phyloP scores from a whole-genome alignment of 306 rosid species.

The Comarum palustre region DNA sequence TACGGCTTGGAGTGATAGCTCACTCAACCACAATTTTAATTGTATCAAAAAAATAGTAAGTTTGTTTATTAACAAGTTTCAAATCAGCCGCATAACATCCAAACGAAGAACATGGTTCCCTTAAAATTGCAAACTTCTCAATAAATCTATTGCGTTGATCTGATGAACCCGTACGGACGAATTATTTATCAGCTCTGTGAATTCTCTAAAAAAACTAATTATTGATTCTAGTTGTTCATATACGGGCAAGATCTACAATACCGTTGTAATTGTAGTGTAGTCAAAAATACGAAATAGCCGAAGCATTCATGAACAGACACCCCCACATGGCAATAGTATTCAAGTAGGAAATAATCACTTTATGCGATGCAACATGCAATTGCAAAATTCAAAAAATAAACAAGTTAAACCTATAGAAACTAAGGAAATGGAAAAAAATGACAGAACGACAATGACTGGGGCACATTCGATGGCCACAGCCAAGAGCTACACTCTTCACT shows the following conservation, averaged over 20 bases:
- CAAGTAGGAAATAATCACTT: not conserved
- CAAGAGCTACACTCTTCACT: constrained; percentile 3
- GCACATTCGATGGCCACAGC: not conserved
- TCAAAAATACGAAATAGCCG: not conserved
- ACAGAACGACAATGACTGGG: not conserved
- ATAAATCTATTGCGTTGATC: too few relatives aligned
- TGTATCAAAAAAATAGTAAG: too few relatives aligned
- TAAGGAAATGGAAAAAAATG: not conserved
- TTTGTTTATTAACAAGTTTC: too few relatives aligned
- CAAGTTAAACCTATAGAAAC: too few relatives aligned
- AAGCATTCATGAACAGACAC: not conserved
- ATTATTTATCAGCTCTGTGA: not conserved
- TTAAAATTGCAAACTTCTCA: too few relatives aligned
- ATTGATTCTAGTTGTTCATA: not conserved
- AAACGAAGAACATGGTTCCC: too few relatives aligned
- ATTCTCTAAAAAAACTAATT: not conserved
- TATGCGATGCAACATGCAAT: not conserved
- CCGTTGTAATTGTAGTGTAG: not conserved
- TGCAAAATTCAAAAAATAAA: not conserved
- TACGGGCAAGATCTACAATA: not conserved
- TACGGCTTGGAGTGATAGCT: too few relatives aligned
- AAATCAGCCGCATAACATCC: too few relatives aligned
- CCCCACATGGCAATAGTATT: not conserved
- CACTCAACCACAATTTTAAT: too few relatives aligned
- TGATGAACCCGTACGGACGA: not conserved